Evolutionary conservation across 2,329 filamentous ascomycete species (phyloP).

Genomic region (Xylaria sp.): DNA sequence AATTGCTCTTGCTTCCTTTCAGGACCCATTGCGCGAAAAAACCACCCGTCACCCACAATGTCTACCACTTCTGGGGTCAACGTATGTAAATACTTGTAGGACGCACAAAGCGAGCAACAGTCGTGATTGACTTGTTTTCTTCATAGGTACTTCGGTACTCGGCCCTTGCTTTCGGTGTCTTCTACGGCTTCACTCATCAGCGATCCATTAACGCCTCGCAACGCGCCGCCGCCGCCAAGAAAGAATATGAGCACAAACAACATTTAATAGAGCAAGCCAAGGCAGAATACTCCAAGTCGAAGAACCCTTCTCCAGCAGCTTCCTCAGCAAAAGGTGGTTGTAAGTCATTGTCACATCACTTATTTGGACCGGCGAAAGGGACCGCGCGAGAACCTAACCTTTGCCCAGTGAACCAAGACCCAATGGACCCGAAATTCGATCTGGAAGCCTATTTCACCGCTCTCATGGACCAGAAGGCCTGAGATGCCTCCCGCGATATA

Average conservation of each 20-base stretch:
- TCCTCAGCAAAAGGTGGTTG: conserved; percentile 48
- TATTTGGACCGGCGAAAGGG: neutral
- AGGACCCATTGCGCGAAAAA: conserved; percentile 56
- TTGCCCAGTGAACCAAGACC: conserved; percentile 75
- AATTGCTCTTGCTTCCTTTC: conserved; percentile 38
- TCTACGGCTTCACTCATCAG: conserved; percentile 98
- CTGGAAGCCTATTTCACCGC: conserved; percentile 84
- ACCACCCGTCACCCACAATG: conserved; percentile 59
- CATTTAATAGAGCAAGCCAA: conserved; percentile 93
- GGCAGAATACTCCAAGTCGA: conserved; percentile 83
- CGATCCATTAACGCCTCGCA: conserved; percentile 78
- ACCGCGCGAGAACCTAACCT: conserved; percentile 36
- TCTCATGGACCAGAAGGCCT: conserved; percentile 66
- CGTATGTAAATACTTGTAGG: conserved; percentile 58
- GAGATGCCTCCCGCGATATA: conserved; percentile 37
- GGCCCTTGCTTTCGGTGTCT: conserved; percentile 87
- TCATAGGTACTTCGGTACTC: conserved; percentile 94
- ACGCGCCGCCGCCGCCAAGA: conserved; percentile 76
- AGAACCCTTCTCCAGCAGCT: conserved; percentile 62
- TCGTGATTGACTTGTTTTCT: conserved; percentile 17
- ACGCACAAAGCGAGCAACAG: neutral
- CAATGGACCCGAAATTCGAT: conserved; percentile 90
- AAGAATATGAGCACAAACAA: conserved; percentile 91
- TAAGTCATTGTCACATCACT: conserved; percentile 48
- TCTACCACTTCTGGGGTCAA: conserved; percentile 75